Percentiles rank a stretch among this genome's conserved stretches.
Conservation (phyloP, 169 alveolate species). For the Plasmodium inui region DNA sequence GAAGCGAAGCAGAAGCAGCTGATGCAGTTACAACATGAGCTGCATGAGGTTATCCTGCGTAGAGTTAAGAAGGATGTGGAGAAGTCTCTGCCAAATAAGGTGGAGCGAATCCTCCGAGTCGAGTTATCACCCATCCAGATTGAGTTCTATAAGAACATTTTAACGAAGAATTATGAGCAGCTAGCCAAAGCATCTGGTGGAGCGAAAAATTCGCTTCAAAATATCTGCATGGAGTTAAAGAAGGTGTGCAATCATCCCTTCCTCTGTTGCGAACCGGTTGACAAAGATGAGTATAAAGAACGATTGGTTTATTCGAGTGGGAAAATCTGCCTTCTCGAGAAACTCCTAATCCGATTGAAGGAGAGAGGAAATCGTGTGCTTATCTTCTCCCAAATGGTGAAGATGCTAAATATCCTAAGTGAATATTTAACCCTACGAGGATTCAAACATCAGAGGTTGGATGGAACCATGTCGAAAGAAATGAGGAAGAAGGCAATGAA, state of each 20-base stretch:
- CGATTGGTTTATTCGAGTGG: slow-evolving; percentile 93
- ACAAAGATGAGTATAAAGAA: slow-evolving; percentile 86
- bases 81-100: slow-evolving; percentile 92
- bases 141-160: slow-evolving; percentile 88
- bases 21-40: slow-evolving; percentile 88
- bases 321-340: slow-evolving; percentile 95
- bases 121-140: slow-evolving; percentile 92
- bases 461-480: slow-evolving; percentile 98
- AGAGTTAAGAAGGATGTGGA: slow-evolving; percentile 93
- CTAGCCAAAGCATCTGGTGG: slow-evolving; percentile 92
- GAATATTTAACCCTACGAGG: slow-evolving; percentile 96
- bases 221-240: slow-evolving; percentile 96
- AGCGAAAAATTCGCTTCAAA: slow-evolving; percentile 89
- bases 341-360: slow-evolving; percentile 91
- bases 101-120: slow-evolving; percentile 91
- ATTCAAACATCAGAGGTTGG: slow-evolving; percentile 96
- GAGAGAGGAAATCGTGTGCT: slow-evolving; percentile 95
- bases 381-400: slow-evolving; percentile 97
- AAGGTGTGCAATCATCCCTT: slow-evolving; percentile 99
- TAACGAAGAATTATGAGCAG: slow-evolving; percentile 91
- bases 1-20: slow-evolving; percentile 90
- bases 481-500: slow-evolving; percentile 96
- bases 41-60: slow-evolving; percentile 90
- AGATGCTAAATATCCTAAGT: slow-evolving; percentile 96
- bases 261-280: slow-evolving; percentile 95